These are phyloP conservation scores for Jasminum sambac DNA, from an alignment of 257 asterid genomes.

Conservation along the genomic window DNA sequence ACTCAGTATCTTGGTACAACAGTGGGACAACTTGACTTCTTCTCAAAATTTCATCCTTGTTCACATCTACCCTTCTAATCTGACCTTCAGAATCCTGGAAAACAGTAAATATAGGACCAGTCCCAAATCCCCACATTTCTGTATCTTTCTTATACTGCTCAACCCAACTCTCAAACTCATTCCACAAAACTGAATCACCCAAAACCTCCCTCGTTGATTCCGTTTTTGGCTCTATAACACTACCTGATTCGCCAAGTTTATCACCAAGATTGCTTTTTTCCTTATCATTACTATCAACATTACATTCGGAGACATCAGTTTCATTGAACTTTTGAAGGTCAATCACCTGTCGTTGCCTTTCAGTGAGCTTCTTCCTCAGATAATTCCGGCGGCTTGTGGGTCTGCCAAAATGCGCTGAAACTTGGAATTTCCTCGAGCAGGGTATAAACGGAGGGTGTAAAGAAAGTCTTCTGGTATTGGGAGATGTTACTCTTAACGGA, in stretches of 20 bases:
- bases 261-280: slow-evolving; percentile 26
- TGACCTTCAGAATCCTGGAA: slow-evolving; percentile 60
- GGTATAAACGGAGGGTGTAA: slow-evolving; percentile 31
- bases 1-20: slow-evolving; percentile 34
- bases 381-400: slow-evolving; percentile 59
- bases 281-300: slow-evolving; percentile 21
- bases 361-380: slow-evolving; percentile 69
- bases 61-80: slow-evolving; percentile 67
- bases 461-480: slow-evolving; percentile 29
- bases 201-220: slow-evolving; percentile 36
- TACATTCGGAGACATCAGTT: slow-evolving; percentile 25
- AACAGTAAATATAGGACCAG: slow-evolving; percentile 66
- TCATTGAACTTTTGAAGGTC: slow-evolving; percentile 27
- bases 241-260: slow-evolving; percentile 21
- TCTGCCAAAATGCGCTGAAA: slow-evolving; percentile 61
- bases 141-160: slow-evolving; percentile 77
- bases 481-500: slow-evolving; percentile 31
- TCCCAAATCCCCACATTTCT: slow-evolving; percentile 84
- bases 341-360: slow-evolving; percentile 52
- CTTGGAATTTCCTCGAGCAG: slow-evolving; percentile 43
- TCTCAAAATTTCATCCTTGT: slow-evolving; percentile 74
- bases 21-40: slow-evolving; percentile 50
- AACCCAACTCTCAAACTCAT: slow-evolving; percentile 76
- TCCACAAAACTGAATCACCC: slow-evolving; percentile 62
- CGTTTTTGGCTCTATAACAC: slow-evolving; percentile 24